Conservation (phyloP, 31 red algal genomes). For the Porphyra umbilicalis region DNA sequence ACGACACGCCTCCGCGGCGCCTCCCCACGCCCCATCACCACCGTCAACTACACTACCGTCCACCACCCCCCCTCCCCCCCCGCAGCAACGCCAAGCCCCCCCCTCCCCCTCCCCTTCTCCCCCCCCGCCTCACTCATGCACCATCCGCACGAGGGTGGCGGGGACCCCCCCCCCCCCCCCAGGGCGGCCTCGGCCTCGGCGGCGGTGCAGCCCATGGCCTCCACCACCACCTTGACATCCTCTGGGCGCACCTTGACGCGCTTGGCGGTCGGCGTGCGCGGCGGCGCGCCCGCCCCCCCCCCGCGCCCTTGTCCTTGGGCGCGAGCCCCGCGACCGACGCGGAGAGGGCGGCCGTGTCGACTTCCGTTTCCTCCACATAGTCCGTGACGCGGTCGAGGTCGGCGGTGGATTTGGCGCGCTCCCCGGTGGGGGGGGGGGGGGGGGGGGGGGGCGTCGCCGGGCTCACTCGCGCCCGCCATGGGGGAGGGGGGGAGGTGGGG, state of each 20-base stretch:
- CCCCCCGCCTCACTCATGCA: not conserved
- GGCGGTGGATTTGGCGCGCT: slow-evolving; percentile 45
- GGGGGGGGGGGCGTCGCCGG: not conserved
- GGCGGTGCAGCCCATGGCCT: not conserved
- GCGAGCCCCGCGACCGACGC: slow-evolving; percentile 16
- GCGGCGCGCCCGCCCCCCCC: not conserved
- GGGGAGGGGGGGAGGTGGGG: not conserved
- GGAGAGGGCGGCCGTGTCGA: slow-evolving; percentile 37
- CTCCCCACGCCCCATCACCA: not conserved
- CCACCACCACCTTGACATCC: not conserved
- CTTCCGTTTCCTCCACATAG: slow-evolving; percentile 65
- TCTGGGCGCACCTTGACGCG: not conserved
- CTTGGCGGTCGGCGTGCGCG: not conserved
- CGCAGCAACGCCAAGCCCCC: not conserved
- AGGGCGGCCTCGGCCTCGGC: not conserved
- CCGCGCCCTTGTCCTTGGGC: not conserved
- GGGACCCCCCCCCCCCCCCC: not conserved
- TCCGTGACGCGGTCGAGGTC: slow-evolving; percentile 73
- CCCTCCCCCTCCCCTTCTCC: not conserved
- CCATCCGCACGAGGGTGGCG: not conserved
- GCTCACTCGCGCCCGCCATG: not conserved
- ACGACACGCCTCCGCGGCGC: not conserved
- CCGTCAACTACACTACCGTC: not conserved
- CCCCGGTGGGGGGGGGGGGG: not conserved
- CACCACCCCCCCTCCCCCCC: not conserved